Conservation (phyloP, 371 early-diverging fungal species). For the Mucor velutinosus region DNA sequence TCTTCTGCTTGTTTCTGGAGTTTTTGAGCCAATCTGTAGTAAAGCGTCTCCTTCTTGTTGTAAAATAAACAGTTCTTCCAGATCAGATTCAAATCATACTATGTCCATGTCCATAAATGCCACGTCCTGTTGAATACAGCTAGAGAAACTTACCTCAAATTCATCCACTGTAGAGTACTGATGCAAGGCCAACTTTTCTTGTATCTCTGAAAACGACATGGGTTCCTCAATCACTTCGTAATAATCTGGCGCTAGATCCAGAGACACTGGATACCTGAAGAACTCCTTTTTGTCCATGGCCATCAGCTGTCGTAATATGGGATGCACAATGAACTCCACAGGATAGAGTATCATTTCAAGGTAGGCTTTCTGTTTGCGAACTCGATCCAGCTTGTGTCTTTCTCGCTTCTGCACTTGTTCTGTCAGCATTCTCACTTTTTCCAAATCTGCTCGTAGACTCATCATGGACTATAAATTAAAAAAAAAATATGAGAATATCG, state of each 20-base stretch:
- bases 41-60: constrained; percentile 75
- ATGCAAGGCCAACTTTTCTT: constrained; percentile 41
- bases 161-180: constrained; percentile 42
- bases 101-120: background rate
- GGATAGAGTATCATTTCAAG: constrained; percentile 75
- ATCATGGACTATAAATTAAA: constrained; percentile 37
- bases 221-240: constrained; percentile 64
- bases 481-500: background rate
- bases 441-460: constrained; percentile 81
- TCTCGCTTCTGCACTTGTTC: constrained; percentile 91
- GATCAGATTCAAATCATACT: constrained; percentile 71
- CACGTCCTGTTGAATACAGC: too few species aligned
- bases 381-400: constrained; percentile 73
- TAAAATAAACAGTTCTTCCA: constrained; percentile 79
- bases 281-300: constrained; percentile 55
- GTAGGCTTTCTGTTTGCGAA: constrained; percentile 66
- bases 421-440: constrained; percentile 81
- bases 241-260: constrained; percentile 84
- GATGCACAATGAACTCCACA: constrained; percentile 63
- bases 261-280: constrained; percentile 72
- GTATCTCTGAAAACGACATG: constrained; percentile 61
- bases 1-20: constrained; percentile 41
- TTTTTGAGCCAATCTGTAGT: constrained; percentile 67
- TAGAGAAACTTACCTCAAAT: constrained; percentile 36
- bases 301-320: constrained; percentile 66